Conservation (phyloP, 805 yeast species). For the Hanseniaspora guilliermondii region DNA sequence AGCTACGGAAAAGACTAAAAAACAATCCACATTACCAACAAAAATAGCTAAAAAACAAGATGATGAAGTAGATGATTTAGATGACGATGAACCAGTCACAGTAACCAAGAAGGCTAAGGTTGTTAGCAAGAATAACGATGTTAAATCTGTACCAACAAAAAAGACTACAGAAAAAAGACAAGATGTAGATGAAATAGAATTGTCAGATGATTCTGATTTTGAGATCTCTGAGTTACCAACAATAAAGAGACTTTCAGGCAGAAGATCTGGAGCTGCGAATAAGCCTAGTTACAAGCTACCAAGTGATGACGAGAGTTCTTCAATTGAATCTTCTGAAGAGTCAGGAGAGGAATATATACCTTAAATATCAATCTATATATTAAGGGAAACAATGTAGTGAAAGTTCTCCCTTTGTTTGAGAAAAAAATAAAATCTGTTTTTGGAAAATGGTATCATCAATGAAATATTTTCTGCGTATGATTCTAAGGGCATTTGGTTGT, state of each 20-base stretch:
- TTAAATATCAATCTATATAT: background rate
- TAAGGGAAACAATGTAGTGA: background rate
- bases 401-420: background rate
- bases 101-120: constrained; percentile 22
- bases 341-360: constrained; percentile 16
- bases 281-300: constrained; percentile 23
- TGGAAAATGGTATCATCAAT: no score
- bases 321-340: constrained; percentile 20
- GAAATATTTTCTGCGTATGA: no score
- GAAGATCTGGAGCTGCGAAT: constrained; percentile 19
- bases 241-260: constrained; percentile 16
- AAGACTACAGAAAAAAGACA: background rate
- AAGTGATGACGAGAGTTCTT: constrained; percentile 18
- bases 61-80: constrained; percentile 10
- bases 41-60: constrained; percentile 18
- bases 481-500: no score
- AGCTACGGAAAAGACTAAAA: constrained; percentile 2
- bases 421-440: background rate
- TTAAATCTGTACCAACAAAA: background rate
- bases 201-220: constrained; percentile 9
- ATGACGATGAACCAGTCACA: constrained; percentile 16
- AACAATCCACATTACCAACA: background rate
- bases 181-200: constrained; percentile 17
- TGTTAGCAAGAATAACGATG: background rate
- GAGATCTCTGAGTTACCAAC: constrained; percentile 13